phyloP scores from a whole-genome alignment of 169 alveolate species.

The Amoebophrya sp. region DNA sequence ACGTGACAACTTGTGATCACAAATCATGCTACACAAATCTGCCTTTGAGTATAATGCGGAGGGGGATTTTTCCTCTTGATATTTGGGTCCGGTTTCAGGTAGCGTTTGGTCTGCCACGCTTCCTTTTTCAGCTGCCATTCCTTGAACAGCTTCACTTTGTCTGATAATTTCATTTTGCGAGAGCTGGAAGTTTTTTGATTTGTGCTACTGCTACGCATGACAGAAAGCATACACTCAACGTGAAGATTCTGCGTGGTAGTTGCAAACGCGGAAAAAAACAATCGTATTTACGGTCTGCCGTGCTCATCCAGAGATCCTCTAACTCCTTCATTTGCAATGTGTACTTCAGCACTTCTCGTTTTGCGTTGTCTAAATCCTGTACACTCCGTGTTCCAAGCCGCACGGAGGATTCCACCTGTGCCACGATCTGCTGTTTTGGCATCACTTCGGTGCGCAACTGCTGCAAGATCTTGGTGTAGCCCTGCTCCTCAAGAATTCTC shows the following conservation, averaged over 20 bases:
- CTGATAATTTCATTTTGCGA: too few species aligned
- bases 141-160: not conserved
- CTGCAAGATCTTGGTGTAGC: not conserved
- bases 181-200: too few species aligned
- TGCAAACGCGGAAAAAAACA: too few species aligned
- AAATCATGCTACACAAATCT: too few species aligned
- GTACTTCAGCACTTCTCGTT: not conserved
- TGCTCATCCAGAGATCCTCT: not conserved
- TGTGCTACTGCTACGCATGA: too few species aligned
- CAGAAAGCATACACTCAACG: too few species aligned
- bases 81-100: not conserved
- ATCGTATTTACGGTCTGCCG: not conserved
- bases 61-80: too few species aligned
- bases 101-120: not conserved
- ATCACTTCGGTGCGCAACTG: not conserved
- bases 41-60: too few species aligned
- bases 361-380: not conserved
- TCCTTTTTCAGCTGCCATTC: not conserved
- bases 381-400: not conserved
- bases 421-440: not conserved
- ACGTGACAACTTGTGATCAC: too few species aligned
- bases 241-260: too few species aligned
- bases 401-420: not conserved
- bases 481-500: not conserved
- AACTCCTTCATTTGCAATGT: not conserved